Evolutionary conservation across 2,329 filamentous ascomycete genomes (phyloP).

Genomic region (Aureobasidium subglaciale): DNA sequence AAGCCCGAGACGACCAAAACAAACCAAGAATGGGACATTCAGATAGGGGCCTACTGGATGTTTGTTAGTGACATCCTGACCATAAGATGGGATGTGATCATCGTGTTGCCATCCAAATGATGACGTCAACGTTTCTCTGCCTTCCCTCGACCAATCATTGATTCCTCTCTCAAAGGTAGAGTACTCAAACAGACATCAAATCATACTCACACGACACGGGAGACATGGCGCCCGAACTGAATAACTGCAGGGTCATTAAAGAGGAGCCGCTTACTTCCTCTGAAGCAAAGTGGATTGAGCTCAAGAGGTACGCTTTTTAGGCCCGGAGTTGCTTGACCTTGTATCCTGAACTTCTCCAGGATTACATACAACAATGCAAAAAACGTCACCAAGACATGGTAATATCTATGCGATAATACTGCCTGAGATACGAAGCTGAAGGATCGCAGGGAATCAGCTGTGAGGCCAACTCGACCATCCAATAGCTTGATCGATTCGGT

Average conservation of each 20-base stretch:
- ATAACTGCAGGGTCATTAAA: slow-evolving; percentile 18
- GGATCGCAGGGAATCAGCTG: slow-evolving; percentile 38
- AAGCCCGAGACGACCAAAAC: not conserved
- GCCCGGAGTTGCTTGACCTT: not conserved
- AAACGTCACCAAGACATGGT: slow-evolving; percentile 14
- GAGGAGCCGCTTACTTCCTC: slow-evolving; percentile 21
- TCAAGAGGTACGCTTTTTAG: slow-evolving; percentile 29
- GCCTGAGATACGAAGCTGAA: not conserved
- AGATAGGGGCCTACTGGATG: not conserved
- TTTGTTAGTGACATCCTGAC: not conserved
- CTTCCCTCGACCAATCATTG: too few relatives aligned
- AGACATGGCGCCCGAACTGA: slow-evolving; percentile 16
- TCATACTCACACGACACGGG: too few relatives aligned
- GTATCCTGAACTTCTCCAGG: slow-evolving; percentile 13
- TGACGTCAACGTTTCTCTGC: not conserved
- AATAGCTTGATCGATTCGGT: slow-evolving; percentile 52
- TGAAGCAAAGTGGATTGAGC: slow-evolving; percentile 35
- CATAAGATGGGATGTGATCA: too few relatives aligned
- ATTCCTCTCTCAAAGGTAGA: too few relatives aligned
- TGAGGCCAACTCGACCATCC: slow-evolving; percentile 46
- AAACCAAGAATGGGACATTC: not conserved
- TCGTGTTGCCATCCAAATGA: not conserved
- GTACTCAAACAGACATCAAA: too few relatives aligned
- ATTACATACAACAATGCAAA: slow-evolving; percentile 41
- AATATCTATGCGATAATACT: not conserved